These are phyloP conservation scores for Saccharomycopsis olivae DNA, from an alignment of 805 yeast genomes.

Conservation along the genomic window DNA sequence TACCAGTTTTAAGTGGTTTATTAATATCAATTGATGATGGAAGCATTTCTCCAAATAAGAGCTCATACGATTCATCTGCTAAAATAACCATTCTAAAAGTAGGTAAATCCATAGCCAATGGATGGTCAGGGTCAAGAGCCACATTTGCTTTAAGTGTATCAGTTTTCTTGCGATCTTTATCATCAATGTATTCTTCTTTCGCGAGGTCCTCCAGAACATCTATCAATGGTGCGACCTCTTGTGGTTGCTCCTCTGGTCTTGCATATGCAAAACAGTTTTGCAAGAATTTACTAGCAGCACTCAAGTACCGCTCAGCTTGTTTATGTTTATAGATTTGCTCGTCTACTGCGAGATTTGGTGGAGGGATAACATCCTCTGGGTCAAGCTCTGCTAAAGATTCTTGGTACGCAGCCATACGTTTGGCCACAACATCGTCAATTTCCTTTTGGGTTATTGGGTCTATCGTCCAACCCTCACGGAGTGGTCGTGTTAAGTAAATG, in stretches of 20 bases:
- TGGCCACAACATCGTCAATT: slow-evolving; percentile 60
- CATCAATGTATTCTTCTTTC: slow-evolving; percentile 27
- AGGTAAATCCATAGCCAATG: slow-evolving; percentile 65
- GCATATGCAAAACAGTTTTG: slow-evolving; percentile 88
- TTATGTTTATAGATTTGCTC: slow-evolving; percentile 48
- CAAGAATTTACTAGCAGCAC: slow-evolving; percentile 79
- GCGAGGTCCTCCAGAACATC: slow-evolving; percentile 23
- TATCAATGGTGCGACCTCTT: background rate
- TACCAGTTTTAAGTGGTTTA: slow-evolving; percentile 35
- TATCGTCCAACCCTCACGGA: slow-evolving; percentile 61
- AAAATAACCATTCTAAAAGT: slow-evolving; percentile 90
- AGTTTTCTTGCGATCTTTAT: slow-evolving; percentile 21
- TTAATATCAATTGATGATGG: slow-evolving; percentile 59
- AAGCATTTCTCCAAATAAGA: slow-evolving; percentile 63
- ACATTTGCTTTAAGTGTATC: slow-evolving; percentile 51
- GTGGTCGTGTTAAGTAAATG: slow-evolving; percentile 70
- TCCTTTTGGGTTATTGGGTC: slow-evolving; percentile 55
- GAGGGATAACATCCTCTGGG: slow-evolving; percentile 35
- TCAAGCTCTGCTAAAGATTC: slow-evolving; percentile 23
- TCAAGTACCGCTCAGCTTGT: slow-evolving; percentile 70
- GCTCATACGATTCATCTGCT: slow-evolving; percentile 89
- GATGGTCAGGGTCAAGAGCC: slow-evolving; percentile 73
- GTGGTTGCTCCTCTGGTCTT: slow-evolving; percentile 32
- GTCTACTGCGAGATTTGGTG: slow-evolving; percentile 52
- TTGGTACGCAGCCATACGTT: slow-evolving; percentile 39